Evolutionary conservation across 2,329 filamentous ascomycete genomes (phyloP), one percentile per base, ranked within the genome.

Genomic region (Colletotrichum noveboracense): DNA sequence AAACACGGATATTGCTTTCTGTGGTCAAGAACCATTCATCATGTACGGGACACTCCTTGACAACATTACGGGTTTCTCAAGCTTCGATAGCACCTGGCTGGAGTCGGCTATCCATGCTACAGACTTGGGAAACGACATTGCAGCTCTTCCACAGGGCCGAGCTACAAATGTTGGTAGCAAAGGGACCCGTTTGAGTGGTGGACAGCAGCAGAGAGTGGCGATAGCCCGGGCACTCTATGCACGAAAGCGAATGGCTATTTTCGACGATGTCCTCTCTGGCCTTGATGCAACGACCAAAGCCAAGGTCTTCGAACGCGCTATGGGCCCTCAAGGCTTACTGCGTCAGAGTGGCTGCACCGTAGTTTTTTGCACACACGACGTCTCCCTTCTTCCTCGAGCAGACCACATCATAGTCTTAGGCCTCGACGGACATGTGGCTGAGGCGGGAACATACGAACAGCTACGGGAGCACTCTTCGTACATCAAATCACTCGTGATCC

Each of bases 171-270:
- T 88, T 69, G 86, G 87, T 3, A 84, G 82, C 30, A 82, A 83
- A 13, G 87, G 87, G 4, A 80, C 86, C 18, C 82, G 80, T 14
- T 77, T 88, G 2, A 88, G 86, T 52, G 87, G 87, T 43, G 87
- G 87, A 2, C 87, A 89, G 71, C 85, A 82, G 55, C 84, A 86
- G 34, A 81, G 86, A 32, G 79, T 87, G 32, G 85, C 86, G 79
- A 75, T 90, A 2, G 88, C 88, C 4, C 82, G 89, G n/a, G 88
- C 88, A 3, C 78, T 89, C 0, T 90, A 88, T 71, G 81, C 85
- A 2, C 77, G 81, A 10, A 81, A 79, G 6, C 77, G 83, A 2
- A 79, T 89, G 2, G 21, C 87, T 4, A 28, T 90, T 5, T 78
- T 90, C 1, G 89, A 90, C 67, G 88, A 90, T 70, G 79, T 84